Base-by-base conservation (phyloP, 2,329 filamentous ascomycete species). In the Arthroderma uncinatum region DNA sequence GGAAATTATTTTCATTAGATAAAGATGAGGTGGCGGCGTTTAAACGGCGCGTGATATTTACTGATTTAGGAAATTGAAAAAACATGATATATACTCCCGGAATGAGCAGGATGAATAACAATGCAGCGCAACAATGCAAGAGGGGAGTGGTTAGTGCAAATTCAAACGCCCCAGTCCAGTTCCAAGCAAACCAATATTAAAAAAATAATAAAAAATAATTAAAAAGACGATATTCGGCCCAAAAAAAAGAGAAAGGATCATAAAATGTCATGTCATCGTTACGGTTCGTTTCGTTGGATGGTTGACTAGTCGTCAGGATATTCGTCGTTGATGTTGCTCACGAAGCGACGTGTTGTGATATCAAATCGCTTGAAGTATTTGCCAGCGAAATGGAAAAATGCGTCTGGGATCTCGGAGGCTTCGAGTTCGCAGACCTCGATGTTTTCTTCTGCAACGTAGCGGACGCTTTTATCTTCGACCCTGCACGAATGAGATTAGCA, bases 321-420 rank as follows among this genome's bases (percentile, higher is more conserved):
- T 66, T 91, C 83, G 64, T 94, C 88, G 63, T 73, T 73, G 55
- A 87, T 76, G 70, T 96, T 97, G 64, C 89, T 95, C 33, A 95
- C 79, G 73, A 97, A 98, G 2, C 73, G 77, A 62, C 82, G 82
- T 0, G 72, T 77, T 34, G 74, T 74, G 3, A 70, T 66, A 70
- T 96, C 88, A 78, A 90, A 97, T 42, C 89, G 79, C 71, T 89
- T 94, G 71, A 98, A 97, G 70, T 88, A 89, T 64, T 85, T 86
- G 0, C 93, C 93, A 2, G 90, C 89, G 62, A 87, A 72, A 48
- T 77, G 76, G 66, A 89, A 79, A 60, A 94, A 66, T 1, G 61
- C 61, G 14, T 53, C 57, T 0, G 71, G 76, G 23, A 80, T 71
- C n/a, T 79, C 72, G 0, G 80, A 77, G 1, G 85, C 72, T 34